phyloP scores from a whole-genome alignment of 1,139 yeast genomes.

The Insectozyma bohioensis region DNA sequence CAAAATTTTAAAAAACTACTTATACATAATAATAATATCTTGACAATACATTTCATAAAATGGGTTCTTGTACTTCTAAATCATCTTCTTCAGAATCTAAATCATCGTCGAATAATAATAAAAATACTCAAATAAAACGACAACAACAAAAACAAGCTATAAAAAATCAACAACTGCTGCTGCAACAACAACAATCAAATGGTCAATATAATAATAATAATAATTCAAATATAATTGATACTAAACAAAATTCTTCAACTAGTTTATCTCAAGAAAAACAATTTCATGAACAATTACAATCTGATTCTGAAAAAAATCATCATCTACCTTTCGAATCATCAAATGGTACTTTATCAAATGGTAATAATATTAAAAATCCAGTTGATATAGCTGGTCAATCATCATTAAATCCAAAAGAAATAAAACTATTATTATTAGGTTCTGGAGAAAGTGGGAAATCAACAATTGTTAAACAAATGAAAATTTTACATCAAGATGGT shows the following conservation, averaged over 20 bases:
- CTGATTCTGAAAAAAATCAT: conserved; percentile 5
- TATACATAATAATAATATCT: too few species aligned
- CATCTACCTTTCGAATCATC: conserved; percentile 6
- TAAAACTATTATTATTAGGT: conserved; percentile 67
- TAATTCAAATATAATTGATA: conserved; percentile 2
- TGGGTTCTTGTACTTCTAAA: conserved; percentile 19
- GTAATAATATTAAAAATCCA: conserved; percentile 11
- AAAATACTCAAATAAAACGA: conserved; percentile 13
- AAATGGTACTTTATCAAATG: conserved; percentile 2
- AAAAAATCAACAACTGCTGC: conserved; percentile 6
- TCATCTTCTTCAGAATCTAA: conserved; percentile 7
- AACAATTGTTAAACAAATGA: conserved; percentile 73
- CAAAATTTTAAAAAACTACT: too few species aligned
- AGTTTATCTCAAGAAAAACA: conserved; percentile 10
- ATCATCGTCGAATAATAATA: conserved; percentile 6
- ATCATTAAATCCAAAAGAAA: conserved; percentile 33
- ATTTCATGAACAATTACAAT: conserved; percentile 1
- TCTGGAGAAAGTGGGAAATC: conserved; percentile 83
- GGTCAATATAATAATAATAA: conserved; percentile 9
- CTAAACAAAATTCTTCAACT: conserved; percentile 9
- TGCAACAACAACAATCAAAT: conserved; percentile 5
- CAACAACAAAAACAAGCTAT: conserved; percentile 15
- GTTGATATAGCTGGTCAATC: conserved; percentile 14
- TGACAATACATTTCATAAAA: too few species aligned
- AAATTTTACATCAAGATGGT: conserved; percentile 71